A percentile compares a stretch with the other conserved stretches of the same genome.
Conservation (phyloP, 805 yeast genomes). For the Groenewaldozyma salmanticensis region DNA sequence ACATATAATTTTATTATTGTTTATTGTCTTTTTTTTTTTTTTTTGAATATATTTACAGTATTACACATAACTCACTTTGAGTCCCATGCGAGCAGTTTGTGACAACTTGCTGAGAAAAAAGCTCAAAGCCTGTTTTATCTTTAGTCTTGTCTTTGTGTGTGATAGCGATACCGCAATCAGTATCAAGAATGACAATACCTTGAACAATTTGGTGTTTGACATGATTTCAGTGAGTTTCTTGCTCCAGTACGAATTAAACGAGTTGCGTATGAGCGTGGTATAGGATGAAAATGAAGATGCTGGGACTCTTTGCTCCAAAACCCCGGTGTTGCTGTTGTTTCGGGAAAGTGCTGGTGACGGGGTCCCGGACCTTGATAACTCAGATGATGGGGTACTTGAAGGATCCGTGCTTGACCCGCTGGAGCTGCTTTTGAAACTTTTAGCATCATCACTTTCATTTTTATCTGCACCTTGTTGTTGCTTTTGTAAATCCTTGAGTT, state of each 20-base stretch:
- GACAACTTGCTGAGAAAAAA: conserved; percentile 11
- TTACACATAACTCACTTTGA: conserved; percentile 19
- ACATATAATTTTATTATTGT: not conserved
- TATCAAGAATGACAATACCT: conserved; percentile 7
- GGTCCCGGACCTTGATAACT: not conserved
- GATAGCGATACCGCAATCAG: conserved; percentile 11
- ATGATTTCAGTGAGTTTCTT: conserved; percentile 1
- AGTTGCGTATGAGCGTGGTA: not conserved
- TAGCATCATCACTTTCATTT: not conserved
- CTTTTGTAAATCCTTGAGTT: no score
- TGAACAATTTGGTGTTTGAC: conserved; percentile 1
- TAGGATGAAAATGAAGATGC: not conserved
- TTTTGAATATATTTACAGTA: not conserved
- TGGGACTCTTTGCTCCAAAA: not conserved
- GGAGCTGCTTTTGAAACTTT: not conserved
- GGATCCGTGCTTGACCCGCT: not conserved
- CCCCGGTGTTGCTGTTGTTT: no score
- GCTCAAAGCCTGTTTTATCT: conserved; percentile 4
- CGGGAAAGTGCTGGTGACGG: no score
- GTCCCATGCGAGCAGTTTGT: conserved; percentile 16
- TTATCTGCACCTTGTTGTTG: not conserved
- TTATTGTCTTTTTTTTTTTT: not conserved
- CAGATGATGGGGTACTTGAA: not conserved
- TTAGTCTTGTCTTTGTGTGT: conserved; percentile 5
- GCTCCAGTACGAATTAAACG: conserved; percentile 7